phyloP scores from a whole-genome alignment of 192 early-diverging fungal genomes.

The Coemansia sp. region DNA sequence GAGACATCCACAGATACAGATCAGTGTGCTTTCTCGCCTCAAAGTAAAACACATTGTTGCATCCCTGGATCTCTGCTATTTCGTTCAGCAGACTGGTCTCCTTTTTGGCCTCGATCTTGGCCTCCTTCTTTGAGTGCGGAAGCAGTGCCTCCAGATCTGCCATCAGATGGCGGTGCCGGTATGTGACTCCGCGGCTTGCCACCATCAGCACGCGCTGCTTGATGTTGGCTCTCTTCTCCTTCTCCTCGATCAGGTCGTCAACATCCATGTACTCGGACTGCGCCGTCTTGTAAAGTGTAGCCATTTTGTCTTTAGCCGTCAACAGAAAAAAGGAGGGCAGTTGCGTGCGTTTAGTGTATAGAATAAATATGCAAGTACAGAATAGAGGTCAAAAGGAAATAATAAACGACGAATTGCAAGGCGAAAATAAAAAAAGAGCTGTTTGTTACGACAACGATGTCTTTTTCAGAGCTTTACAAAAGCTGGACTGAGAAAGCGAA shows the following conservation, averaged over 20 bases:
- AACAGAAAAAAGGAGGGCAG: not conserved
- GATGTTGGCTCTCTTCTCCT: conserved; percentile 62
- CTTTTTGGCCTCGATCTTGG: conserved; percentile 89
- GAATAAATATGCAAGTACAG: conserved; percentile 9
- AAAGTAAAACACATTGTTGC: conserved; percentile 98
- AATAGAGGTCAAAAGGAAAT: conserved; percentile 4
- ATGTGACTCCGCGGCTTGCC: conserved; percentile 80
- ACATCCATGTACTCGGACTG: conserved; percentile 43
- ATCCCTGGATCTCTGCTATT: conserved; percentile 93
- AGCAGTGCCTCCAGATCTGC: conserved; percentile 81
- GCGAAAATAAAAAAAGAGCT: conserved; percentile 12
- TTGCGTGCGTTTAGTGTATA: conserved; percentile 4
- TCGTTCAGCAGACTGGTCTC: conserved; percentile 89
- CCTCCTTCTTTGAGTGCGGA: conserved; percentile 95
- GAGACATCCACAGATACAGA: conserved; percentile 93
- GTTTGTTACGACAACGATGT: no score
- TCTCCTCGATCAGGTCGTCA: conserved; percentile 43
- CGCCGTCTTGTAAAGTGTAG: conserved; percentile 44
- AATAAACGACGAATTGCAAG: no score
- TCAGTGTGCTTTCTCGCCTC: conserved; percentile 90
- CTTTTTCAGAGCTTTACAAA: not conserved
- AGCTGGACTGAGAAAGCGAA: not conserved
- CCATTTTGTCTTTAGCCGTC: conserved; percentile 18
- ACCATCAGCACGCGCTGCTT: conserved; percentile 88
- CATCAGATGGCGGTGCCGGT: conserved; percentile 89